Base-by-base conservation (phyloP, 1,139 yeast species). In the Pneumocystis canis region DNA sequence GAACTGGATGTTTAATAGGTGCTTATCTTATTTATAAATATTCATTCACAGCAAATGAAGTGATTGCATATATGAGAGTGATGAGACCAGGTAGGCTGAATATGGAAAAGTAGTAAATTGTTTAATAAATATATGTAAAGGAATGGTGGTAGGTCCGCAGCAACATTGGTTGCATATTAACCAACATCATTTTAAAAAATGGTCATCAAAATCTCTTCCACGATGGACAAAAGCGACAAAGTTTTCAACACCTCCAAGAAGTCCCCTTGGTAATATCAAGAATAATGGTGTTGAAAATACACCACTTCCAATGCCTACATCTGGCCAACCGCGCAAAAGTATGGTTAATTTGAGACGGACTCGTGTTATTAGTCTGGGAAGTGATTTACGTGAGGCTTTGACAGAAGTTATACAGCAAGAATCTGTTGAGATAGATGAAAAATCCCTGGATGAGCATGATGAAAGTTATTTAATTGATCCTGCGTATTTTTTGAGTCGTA, bases 141-240 rank as follows among this genome's bases (percentile, higher is more conserved):
- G 98, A 39, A 92, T 92, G 98, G 97, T 92, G 18, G 98, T 92
- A 47, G 98, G 98, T 0, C 98, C 98, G 1, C 98, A 92, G 73
- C 98, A 92, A 72, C 98, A 92, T 75, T 92, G 98, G 98, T 79
- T 92, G 63, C 94, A 92, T 71, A 80, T 92, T 69, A 96, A 92
- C 73, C 98, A 92, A 74, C 86, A 89, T 73, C 96, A 89, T 69
- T 92, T 92, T 74, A 81, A 97, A 70, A 96, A 89, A 70, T 92
- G 98, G 97, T 82, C 90, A 72, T 65, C 37, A 40, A 60, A 58
- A 16, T 64, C 62, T 40, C 76, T 73, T 73, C 77, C 77, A 74
- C 76, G 74, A 47, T 74, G 61, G 39, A 58, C 79, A 72, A 78
- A 79, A 62, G 74, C 71, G 1, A 60, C 37, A 18, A 62, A 62